Evolutionary conservation across 2,329 filamentous ascomycete species (phyloP).

Genomic region (Trichophyton simii): DNA sequence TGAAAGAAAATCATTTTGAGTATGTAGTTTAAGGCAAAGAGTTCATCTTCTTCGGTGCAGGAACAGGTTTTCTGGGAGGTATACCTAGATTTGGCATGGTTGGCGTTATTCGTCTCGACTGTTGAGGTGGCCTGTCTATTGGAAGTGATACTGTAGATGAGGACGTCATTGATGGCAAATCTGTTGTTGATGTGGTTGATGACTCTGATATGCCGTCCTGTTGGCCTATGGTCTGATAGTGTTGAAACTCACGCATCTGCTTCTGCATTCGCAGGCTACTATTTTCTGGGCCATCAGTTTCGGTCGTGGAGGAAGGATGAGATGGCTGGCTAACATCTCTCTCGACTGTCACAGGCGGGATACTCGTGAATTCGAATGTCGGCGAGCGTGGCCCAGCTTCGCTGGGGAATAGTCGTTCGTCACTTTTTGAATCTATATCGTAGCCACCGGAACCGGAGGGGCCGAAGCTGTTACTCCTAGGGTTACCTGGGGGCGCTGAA

Average conservation of each 20-base stretch:
- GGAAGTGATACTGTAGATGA: not conserved
- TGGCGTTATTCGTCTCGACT: conserved; percentile 5
- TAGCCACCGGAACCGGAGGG: not conserved
- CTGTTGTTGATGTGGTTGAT: not conserved
- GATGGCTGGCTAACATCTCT: not conserved
- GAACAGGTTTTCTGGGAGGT: conserved; percentile 10
- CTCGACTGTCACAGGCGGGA: not conserved
- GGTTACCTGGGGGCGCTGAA: conserved; percentile 19
- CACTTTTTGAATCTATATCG: conserved; percentile 16
- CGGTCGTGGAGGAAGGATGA: not conserved
- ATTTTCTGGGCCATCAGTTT: not conserved
- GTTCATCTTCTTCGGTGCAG: conserved; percentile 1
- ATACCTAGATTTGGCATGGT: conserved; percentile 7
- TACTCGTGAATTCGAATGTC: not conserved
- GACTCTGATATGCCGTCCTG: not conserved
- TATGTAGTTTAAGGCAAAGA: not conserved
- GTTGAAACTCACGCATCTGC: not conserved
- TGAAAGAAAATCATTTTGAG: not conserved
- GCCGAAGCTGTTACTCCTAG: conserved; percentile 2
- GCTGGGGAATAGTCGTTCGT: conserved; percentile 18
- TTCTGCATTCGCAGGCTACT: not conserved
- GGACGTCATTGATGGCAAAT: not conserved
- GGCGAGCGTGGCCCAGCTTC: not conserved
- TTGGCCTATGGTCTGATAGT: not conserved
- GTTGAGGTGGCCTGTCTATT: not conserved